Evolutionary conservation across 1,284 basidiomycete species (phyloP).

Genomic region (Singerocomus rubriflavus): DNA sequence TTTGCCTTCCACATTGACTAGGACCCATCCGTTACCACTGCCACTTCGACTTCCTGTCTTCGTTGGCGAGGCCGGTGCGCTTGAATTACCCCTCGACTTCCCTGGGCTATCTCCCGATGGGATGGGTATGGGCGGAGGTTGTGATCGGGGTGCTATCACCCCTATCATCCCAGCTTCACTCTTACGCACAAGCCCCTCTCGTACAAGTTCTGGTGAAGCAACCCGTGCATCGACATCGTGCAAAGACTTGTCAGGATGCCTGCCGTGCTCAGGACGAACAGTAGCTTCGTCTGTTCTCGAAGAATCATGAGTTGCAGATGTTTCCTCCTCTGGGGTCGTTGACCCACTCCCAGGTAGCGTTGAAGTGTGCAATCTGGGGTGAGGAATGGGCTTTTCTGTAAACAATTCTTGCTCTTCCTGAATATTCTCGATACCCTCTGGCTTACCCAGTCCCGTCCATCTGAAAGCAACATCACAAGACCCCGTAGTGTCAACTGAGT

Average conservation of each 20-base stretch:
- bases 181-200: conserved; percentile 39
- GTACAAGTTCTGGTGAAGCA: conserved; percentile 45
- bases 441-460: conserved; percentile 46
- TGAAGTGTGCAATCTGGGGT: conserved; percentile 15
- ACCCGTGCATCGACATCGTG: conserved; percentile 48
- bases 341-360: conserved; percentile 33
- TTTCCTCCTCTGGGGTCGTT: conserved; percentile 27
- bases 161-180: conserved; percentile 55
- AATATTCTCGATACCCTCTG: conserved; percentile 31
- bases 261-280: conserved; percentile 31
- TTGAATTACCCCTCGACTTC: conserved; percentile 25
- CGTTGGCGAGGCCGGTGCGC: conserved; percentile 32
- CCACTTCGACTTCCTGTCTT: conserved; percentile 36
- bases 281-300: conserved; percentile 30
- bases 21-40: conserved; percentile 55
- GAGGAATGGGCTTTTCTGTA: conserved; percentile 23
- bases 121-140: conserved; percentile 27
- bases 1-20: conserved; percentile 58
- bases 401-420: conserved; percentile 32
- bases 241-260: conserved; percentile 37
- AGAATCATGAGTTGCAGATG: conserved; percentile 21
- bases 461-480: conserved; percentile 49
- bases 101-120: conserved; percentile 25
- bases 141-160: conserved; percentile 36
- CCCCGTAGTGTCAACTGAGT: conserved; percentile 36